Percentiles rank a stretch among this genome's conserved stretches.
These are phyloP conservation scores for Planoprotostelium fungivorum DNA, from an alignment of 78 protist genomes.

Conservation along the genomic window DNA sequence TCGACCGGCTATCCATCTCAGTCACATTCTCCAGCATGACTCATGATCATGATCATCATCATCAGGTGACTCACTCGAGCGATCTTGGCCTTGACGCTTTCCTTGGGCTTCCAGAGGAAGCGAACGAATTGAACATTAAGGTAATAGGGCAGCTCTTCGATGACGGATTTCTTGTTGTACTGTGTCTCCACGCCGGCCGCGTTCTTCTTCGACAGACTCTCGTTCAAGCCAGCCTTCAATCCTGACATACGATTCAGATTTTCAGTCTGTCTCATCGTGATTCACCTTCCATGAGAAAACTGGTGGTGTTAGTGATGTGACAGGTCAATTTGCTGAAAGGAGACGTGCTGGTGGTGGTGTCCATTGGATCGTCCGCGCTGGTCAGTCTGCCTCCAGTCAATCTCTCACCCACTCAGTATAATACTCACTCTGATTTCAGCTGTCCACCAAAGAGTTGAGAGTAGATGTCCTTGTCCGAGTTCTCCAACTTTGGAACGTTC, in stretches of 20 bases:
- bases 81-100: constrained; percentile 65
- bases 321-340: constrained; percentile 35
- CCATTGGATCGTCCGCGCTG: constrained; percentile 40
- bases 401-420: not conserved
- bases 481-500: not conserved
- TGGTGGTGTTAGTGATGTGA: constrained; percentile 44
- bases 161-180: constrained; percentile 25
- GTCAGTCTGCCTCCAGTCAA: constrained; percentile 3
- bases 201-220: constrained; percentile 51
- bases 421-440: not conserved
- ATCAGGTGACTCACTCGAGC: constrained; percentile 25
- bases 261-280: not conserved
- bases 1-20: constrained; percentile 36
- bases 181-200: constrained; percentile 41
- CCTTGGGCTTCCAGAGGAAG: constrained; percentile 70
- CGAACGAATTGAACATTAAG: constrained; percentile 79
- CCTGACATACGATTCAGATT: not conserved
- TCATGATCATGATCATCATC: not conserved
- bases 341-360: constrained; percentile 11
- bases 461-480: not conserved
- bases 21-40: not conserved
- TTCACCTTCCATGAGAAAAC: constrained; percentile 28
- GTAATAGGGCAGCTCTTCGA: constrained; percentile 73
- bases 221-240: constrained; percentile 46
- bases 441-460: not conserved